These are phyloP conservation scores for Glarea lozoyensis DNA, from an alignment of 495 filamentous ascomycete genomes.

Conservation along the genomic window DNA sequence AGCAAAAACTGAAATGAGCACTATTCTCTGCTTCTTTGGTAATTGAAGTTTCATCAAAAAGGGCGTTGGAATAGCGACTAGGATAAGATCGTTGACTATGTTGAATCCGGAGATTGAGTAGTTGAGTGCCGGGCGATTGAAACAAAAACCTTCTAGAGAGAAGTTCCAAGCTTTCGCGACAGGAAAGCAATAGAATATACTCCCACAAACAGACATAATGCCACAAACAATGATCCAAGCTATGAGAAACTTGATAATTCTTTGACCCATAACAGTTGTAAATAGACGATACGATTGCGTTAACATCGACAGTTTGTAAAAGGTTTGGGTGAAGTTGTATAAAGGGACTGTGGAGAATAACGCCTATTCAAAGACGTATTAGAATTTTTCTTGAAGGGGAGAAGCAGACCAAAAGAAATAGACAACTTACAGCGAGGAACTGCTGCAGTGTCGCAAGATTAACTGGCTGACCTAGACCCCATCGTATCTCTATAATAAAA, in stretches of 20 bases:
- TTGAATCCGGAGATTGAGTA: conserved; percentile 47
- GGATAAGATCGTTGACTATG: conserved; percentile 44
- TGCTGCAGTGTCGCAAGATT: not conserved
- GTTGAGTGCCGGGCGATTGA: conserved; percentile 32
- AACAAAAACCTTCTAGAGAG: conserved; percentile 38
- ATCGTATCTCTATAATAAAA: conserved; percentile 2
- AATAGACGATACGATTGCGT: conserved; percentile 6
- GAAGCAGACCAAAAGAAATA: not conserved
- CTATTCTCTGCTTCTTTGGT: conserved; percentile 41
- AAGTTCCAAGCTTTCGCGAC: conserved; percentile 44
- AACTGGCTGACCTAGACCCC: conserved; percentile 3
- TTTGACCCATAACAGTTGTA: not conserved
- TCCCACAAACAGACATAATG: not conserved
- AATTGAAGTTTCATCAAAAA: conserved; percentile 41
- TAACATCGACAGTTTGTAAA: conserved; percentile 7
- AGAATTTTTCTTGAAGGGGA: not conserved
- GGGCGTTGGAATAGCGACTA: conserved; percentile 48
- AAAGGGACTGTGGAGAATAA: conserved; percentile 3
- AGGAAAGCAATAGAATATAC: conserved; percentile 45
- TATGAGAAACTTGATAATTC: conserved; percentile 2
- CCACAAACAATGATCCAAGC: conserved; percentile 3
- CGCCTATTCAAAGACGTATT: conserved; percentile 1
- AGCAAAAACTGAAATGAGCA: conserved; percentile 43
- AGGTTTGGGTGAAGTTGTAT: conserved; percentile 7
- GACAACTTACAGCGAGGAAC: conserved; percentile 6